Percentiles rank a stretch among this genome's conserved stretches.
Conservation (phyloP, 2,329 filamentous ascomycete species). For the Xylariaceae sp. region DNA sequence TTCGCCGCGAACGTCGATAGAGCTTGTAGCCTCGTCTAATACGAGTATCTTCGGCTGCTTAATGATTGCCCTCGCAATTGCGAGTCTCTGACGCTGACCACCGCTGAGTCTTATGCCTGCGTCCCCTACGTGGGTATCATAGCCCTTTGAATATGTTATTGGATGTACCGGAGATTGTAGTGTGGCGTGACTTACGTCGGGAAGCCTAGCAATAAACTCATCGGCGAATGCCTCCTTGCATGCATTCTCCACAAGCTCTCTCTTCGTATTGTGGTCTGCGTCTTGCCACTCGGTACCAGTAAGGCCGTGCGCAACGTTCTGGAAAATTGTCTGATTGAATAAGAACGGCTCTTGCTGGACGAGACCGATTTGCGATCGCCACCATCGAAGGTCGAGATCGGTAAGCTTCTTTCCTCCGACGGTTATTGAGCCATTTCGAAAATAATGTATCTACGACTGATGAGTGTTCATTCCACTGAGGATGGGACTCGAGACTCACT, state of each 20-base stretch:
- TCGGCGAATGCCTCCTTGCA: constrained; percentile 55
- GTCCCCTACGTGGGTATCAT: constrained; percentile 60
- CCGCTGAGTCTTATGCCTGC: constrained; percentile 62
- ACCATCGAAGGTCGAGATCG: constrained; percentile 60
- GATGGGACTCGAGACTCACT: constrained; percentile 10
- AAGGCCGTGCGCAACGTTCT: constrained; percentile 58
- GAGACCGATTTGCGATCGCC: constrained; percentile 57
- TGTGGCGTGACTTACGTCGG: constrained; percentile 26
- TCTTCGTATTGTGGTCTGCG: constrained; percentile 41
- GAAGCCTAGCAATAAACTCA: constrained; percentile 52
- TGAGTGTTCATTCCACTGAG: neutral
- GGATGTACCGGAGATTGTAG: neutral
- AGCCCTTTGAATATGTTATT: constrained; percentile 33
- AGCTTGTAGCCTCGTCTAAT: constrained; percentile 56
- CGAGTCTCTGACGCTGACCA: constrained; percentile 63
- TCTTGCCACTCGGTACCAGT: constrained; percentile 49
- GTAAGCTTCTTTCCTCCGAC: constrained; percentile 50
- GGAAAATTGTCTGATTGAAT: constrained; percentile 61
- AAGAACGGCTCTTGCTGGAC: constrained; percentile 66
- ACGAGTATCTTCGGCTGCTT: constrained; percentile 53
- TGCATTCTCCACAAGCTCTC: constrained; percentile 45
- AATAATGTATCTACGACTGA: constrained; percentile 18
- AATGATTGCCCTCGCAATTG: constrained; percentile 63
- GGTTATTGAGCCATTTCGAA: constrained; percentile 45
- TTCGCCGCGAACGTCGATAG: constrained; percentile 41